Conservation (phyloP, 345 rosid species). For the Salix viminalis region DNA sequence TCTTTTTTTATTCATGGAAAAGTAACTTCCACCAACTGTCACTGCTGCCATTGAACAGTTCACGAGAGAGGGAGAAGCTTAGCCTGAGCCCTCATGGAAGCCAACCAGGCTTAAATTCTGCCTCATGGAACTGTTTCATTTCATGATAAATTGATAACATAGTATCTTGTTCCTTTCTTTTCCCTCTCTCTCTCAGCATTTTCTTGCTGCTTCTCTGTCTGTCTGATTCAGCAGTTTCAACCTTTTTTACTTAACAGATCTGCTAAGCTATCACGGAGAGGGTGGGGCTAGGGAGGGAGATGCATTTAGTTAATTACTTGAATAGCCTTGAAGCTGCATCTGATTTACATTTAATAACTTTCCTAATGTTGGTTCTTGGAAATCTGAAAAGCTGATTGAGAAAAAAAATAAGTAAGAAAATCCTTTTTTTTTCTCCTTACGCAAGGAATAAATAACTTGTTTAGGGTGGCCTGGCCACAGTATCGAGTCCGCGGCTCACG, state of each 20-base stretch:
- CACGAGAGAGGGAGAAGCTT: background rate
- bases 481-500: constrained; percentile 12
- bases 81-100: background rate
- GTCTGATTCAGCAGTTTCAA: constrained; percentile 5
- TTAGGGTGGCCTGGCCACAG: constrained; percentile 31
- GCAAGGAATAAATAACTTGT: constrained; percentile 15
- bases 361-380: constrained; percentile 1
- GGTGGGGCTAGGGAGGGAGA: background rate
- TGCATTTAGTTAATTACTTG: constrained; percentile 4
- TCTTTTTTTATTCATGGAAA: constrained; percentile 17
- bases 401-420: background rate
- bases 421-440: background rate
- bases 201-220: constrained; percentile 1
- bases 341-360: constrained; percentile 16
- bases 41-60: constrained; percentile 18
- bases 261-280: constrained; percentile 12
- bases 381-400: constrained; percentile 3
- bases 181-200: background rate
- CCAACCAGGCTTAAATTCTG: background rate
- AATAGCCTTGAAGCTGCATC: constrained; percentile 4
- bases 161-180: background rate
- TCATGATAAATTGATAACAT: background rate
- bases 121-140: constrained; percentile 4
- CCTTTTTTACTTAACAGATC: constrained; percentile 16
- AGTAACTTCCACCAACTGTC: constrained; percentile 25